phyloP scores from a whole-genome alignment of 2,329 filamentous ascomycete genomes.

The Penicillium sp. region DNA sequence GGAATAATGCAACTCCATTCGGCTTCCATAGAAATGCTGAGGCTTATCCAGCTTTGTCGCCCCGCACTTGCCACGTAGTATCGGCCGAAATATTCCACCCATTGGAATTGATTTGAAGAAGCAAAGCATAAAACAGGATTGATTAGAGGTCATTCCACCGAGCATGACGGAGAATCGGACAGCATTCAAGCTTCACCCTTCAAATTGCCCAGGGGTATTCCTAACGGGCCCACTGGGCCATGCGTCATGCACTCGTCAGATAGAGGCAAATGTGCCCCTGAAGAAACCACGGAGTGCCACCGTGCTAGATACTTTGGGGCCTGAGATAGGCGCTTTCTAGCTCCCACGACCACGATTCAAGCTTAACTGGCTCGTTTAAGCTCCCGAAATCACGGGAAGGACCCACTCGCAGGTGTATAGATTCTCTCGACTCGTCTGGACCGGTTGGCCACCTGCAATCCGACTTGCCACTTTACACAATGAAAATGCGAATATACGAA shows the following conservation, averaged over 20 bases:
- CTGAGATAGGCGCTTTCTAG: neutral
- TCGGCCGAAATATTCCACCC: neutral
- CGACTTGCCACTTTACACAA: neutral
- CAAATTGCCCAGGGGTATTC: too few relatives aligned
- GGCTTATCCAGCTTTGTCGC: neutral
- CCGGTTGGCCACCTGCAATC: neutral
- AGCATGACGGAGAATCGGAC: neutral
- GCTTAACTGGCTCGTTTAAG: neutral
- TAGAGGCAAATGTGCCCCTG: neutral
- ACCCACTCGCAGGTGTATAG: neutral
- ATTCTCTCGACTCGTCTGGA: neutral
- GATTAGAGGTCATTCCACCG: neutral
- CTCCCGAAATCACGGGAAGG: neutral
- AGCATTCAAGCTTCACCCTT: neutral
- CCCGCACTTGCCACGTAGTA: neutral
- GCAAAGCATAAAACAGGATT: neutral
- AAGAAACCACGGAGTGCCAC: neutral
- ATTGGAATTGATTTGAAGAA: neutral
- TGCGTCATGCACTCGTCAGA: constrained; percentile 10
- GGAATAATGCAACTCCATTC: constrained; percentile 1
- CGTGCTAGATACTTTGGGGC: neutral
- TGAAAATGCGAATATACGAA: neutral
- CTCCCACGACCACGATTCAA: neutral
- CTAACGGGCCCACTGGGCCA: neutral
- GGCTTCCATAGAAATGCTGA: neutral